Evolutionary conservation across 148 eudicot genomes (phyloP), one percentile per base, ranked within the genome.

Genomic region (Silene uniflora): DNA sequence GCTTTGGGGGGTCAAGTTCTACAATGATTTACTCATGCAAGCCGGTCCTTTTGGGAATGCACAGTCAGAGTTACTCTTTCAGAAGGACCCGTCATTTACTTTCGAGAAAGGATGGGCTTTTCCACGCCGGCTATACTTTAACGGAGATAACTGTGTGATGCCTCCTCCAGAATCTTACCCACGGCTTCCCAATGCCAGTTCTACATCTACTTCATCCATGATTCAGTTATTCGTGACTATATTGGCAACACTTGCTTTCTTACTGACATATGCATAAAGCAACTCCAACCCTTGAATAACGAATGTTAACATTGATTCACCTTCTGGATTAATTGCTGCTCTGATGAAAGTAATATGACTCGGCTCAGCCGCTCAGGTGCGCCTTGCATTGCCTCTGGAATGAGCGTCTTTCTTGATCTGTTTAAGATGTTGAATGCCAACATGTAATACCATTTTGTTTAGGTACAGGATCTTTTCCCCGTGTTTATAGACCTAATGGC

Each of bases 71-170:
- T 65, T 89, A 24, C 72, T 89, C 46, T 83, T 89, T 76, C 81
- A 77, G 29, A 89, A 89, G 77, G 93, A 89, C 23, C 42, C 85
- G n/a, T 81, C 78, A 10, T 89, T 89, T 80, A 85, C 89, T 56
- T 87, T 89, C 11, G 83, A 85, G 32, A 80, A 87, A 77, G 93
- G 93, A 39, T 89, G 88, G 87, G 89, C 86, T 71, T 89, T 89
- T 63, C 90, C 93, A 17, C 58, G 89, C 9, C 80, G 82, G 66
- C 62, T 89, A 22, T 89, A 89, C 81, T 87, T 87, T 65, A 88
- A 88, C 77, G 91, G 91, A 0, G 89, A 88, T 42, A 83, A 86
- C 60, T 88, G 91, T 77, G 84, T 85, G 46, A 89, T 89, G 89
- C 92, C 92, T 12, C 86, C 88, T 24, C 92, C 92, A 1, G 86